Base-by-base conservation (phyloP, 306 rosid species). In the Erythrophleum fordii region DNA sequence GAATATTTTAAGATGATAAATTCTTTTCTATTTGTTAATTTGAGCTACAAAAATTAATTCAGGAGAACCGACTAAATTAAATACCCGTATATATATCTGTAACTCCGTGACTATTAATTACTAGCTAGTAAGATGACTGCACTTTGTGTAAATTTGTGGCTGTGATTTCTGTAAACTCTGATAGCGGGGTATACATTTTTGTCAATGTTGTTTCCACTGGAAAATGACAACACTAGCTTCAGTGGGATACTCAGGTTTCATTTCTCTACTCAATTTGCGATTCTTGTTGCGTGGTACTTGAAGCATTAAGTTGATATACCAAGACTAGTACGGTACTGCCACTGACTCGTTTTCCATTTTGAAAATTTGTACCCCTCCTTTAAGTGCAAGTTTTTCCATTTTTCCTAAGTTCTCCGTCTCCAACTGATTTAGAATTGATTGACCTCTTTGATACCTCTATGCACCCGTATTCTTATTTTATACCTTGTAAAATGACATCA, bases 361-460 rank as follows among this genome's bases (percentile, higher is more conserved):
- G 83, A 89, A 89, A 82, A 44, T 75, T 51, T 73, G 89, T 81
- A 80, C 89, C 85, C 86, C 85, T 81, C 88, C 78, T 88, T 89
- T 79, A 70, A 72, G 85, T 83, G 90, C 84, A 83, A 85, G 80
- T 72, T 76, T 80, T 68, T 13, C 84, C 74, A 6, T 67, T 73
- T 48, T 53, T 51, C 48, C 35, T 55, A 46, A 11, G 14, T 53
- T 70, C 66, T 72, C 17, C 20, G 28, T 55, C 64, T 11, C 34
- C 25, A 31, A 13, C 31, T 42, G 41, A 28, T 29, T 9, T 61
- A 39, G 56, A 81, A 69, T 73, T 53, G 79, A 51, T 26, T 77
- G 12, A 74, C 85, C 88, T 80, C 80, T 84, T 22, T 22, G 72
- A 65, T 60, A 52, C 60, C 35, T 64, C 66, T 73, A 51, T 53